phyloP scores from a whole-genome alignment of 2,329 filamentous ascomycete genomes.

The Chalaropsis thielavioides region DNA sequence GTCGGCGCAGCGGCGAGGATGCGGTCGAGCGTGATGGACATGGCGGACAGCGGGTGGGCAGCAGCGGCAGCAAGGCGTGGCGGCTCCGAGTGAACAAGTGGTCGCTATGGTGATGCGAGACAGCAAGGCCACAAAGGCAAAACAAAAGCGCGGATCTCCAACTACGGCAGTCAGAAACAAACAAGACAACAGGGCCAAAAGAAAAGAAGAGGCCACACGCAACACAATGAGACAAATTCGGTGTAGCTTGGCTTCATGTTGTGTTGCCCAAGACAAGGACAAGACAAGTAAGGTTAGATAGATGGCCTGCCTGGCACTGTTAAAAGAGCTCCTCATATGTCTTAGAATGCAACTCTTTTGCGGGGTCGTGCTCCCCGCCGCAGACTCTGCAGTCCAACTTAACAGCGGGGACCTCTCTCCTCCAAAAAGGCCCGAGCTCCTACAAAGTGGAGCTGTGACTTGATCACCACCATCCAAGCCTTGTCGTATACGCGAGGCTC shows the following conservation, averaged over 20 bases:
- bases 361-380: not conserved
- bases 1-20: slow-evolving; percentile 77
- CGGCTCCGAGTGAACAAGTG: not conserved
- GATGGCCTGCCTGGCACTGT: not conserved
- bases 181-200: too few species aligned
- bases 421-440: too few species aligned
- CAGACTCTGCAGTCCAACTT: not conserved
- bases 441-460: not conserved
- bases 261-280: too few species aligned
- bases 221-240: not conserved
- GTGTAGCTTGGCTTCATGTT: not conserved
- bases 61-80: not conserved
- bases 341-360: not conserved
- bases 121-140: too few species aligned
- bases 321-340: not conserved
- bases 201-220: not conserved
- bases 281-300: not conserved
- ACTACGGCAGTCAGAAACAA: too few species aligned
- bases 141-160: too few species aligned
- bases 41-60: slow-evolving; percentile 19
- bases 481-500: too few species aligned
- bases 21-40: slow-evolving; percentile 45
- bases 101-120: not conserved
- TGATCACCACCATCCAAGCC: not conserved
- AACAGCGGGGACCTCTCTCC: too few species aligned